Conservation (phyloP, 1,284 basidiomycete genomes). For the Tilletia setariae region DNA sequence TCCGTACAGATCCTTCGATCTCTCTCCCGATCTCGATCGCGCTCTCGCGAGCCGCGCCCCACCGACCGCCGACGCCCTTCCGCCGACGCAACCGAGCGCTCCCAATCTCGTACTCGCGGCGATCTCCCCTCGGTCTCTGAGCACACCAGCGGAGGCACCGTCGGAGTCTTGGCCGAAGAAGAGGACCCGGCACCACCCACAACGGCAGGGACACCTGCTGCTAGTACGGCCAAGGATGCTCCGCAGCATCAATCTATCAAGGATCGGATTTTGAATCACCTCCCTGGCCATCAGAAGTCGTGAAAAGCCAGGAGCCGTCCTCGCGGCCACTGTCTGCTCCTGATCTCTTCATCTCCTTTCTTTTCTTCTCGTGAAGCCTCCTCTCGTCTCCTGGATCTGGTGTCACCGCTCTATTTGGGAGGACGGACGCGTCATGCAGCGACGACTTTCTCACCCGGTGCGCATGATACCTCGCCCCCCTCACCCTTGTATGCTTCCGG, state of each 20-base stretch:
- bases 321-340: too few relatives aligned
- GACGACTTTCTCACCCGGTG: too few relatives aligned
- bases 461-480: too few relatives aligned
- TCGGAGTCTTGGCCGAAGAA: neutral
- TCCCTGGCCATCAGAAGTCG: neutral
- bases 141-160: neutral
- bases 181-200: neutral
- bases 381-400: too few relatives aligned
- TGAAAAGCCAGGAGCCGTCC: too few relatives aligned
- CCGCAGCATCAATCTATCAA: neutral
- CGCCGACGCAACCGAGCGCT: neutral
- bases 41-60: conserved; percentile 4
- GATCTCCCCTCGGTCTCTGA: conserved; percentile 2
- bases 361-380: too few relatives aligned
- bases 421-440: too few relatives aligned
- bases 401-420: too few relatives aligned
- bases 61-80: neutral
- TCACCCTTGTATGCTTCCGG: too few relatives aligned
- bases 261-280: neutral
- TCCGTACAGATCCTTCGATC: conserved; percentile 2
- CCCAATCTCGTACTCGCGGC: neutral
- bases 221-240: neutral
- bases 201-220: neutral
- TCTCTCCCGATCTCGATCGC: conserved; percentile 2
- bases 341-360: too few relatives aligned